Conservation (phyloP, 208 protist genomes). For the Pavlovales sp. region DNA sequence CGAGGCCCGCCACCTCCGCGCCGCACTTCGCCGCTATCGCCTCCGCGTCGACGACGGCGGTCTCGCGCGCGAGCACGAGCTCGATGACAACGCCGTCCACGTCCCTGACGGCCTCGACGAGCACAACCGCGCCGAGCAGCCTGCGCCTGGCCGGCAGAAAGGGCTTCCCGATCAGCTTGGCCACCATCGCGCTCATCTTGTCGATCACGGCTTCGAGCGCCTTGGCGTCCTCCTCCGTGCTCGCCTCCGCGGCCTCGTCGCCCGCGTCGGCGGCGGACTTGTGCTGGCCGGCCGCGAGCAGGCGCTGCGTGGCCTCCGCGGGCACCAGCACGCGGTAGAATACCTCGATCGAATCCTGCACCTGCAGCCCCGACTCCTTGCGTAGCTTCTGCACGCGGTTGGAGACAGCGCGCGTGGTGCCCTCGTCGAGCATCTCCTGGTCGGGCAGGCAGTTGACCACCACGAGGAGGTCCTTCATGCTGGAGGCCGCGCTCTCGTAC, state of each 20-base stretch:
- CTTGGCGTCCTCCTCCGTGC: not conserved
- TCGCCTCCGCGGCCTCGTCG: not conserved
- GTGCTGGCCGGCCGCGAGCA: no score
- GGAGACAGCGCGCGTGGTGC: conserved; percentile 3
- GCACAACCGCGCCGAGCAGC: not conserved
- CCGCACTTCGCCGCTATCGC: no score
- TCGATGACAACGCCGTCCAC: not conserved
- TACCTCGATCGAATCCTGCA: conserved; percentile 48
- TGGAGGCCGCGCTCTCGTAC: conserved; percentile 4
- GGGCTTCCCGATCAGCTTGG: not conserved
- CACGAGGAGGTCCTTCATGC: conserved; percentile 7
- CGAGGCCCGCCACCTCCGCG: not conserved
- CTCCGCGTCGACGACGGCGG: not conserved
- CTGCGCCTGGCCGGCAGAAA: not conserved
- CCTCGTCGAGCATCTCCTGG: conserved; percentile 36
- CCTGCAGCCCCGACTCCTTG: conserved; percentile 81
- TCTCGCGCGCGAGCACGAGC: not conserved
- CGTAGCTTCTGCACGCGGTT: conserved; percentile 85
- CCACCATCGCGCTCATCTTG: not conserved
- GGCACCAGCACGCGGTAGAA: not conserved
- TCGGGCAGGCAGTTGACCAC: conserved; percentile 37
- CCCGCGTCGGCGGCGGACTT: no score
- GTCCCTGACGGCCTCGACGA: not conserved
- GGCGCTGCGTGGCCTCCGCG: no score
- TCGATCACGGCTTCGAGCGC: not conserved